Base-by-base conservation (phyloP, 768 basidiomycete species). In the Mycena venus region DNA sequence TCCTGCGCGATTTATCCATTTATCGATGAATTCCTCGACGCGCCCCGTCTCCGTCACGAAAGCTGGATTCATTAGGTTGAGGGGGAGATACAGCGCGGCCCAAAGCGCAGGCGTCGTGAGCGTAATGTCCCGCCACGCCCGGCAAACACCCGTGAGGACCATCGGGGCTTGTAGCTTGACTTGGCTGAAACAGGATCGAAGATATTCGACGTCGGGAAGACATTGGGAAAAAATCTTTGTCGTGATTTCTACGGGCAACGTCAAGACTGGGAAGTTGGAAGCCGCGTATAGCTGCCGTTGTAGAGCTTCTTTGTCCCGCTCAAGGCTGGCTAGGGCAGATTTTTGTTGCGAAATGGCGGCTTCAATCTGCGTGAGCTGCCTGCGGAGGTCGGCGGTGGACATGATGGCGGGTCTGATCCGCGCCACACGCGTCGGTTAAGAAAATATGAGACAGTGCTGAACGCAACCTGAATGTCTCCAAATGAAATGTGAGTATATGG, bases 201-300 rank as follows among this genome's bases (percentile, higher is more conserved):
- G n/a, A n/a, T n/a, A n/a, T 8, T 66, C 49, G 8, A 40, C 21
- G 23, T 5, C 11, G 0, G 51, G 58, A 38, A 70, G 68, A 10
- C 68, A 60, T 6, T 25, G 49, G 17, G 32, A 1, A 63, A 71
- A 71, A n/a, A 71, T 64, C 27, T 63, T 51, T 2, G 70, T 49
- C 1, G 38, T 63, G 60, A 64, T 71, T 64, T 70, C 70, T 10
- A 42, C 17, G 25, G 70, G 62, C 19, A 71, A 42, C n/a, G 36
- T 64, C 25, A 58, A 32, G 25, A 63, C 31, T 17, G 70, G 61
- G n/a, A 42, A 42, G 3, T 61, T 63, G 4, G 70, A 27, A 10
- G 6, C 11, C 14, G 66, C 51, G 31, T 4, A 21, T 1, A 66
- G 49, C 14, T 55, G 34, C n/a, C n/a, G 17, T 10, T 38, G 15